Evolutionary conservation across 2,329 filamentous ascomycete species (phyloP).

Genomic region (Penicillium digitatum): DNA sequence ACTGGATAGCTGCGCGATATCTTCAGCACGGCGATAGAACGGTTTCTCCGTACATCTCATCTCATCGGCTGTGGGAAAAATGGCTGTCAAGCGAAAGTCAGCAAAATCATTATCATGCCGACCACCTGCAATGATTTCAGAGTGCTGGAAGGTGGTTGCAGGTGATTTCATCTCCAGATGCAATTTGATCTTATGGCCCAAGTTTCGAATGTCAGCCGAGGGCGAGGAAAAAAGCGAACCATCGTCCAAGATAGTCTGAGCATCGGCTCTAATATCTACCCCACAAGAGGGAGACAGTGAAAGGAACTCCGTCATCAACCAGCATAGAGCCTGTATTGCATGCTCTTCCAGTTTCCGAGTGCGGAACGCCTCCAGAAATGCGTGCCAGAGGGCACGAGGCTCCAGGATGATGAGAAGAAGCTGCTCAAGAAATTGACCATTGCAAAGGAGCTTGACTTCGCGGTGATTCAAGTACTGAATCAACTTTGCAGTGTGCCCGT

Average conservation of each 20-base stretch:
- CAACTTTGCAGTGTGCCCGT: slow-evolving; percentile 36
- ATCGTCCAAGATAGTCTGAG: slow-evolving; percentile 24
- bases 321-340: slow-evolving; percentile 43
- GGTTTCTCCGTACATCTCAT: slow-evolving; percentile 51
- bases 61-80: slow-evolving; percentile 65
- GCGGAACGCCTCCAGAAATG: slow-evolving; percentile 38
- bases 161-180: slow-evolving; percentile 30
- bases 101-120: slow-evolving; percentile 69
- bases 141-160: background rate
- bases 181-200: slow-evolving; percentile 45
- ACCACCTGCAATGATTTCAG: slow-evolving; percentile 51
- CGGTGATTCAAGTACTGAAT: slow-evolving; percentile 43
- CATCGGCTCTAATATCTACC: slow-evolving; percentile 27
- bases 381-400: slow-evolving; percentile 55
- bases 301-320: slow-evolving; percentile 51
- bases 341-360: slow-evolving; percentile 31
- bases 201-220: slow-evolving; percentile 28
- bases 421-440: slow-evolving; percentile 49
- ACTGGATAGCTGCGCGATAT: slow-evolving; percentile 43
- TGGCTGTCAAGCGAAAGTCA: slow-evolving; percentile 58
- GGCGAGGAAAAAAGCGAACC: slow-evolving; percentile 27
- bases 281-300: slow-evolving; percentile 29
- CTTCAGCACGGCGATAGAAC: slow-evolving; percentile 54
- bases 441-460: slow-evolving; percentile 47
- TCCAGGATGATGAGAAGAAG: slow-evolving; percentile 48